Evolutionary conservation across 441 rosid species (phyloP), one percentile per base, ranked within the genome.

Genomic region (Aleurites moluccanus): DNA sequence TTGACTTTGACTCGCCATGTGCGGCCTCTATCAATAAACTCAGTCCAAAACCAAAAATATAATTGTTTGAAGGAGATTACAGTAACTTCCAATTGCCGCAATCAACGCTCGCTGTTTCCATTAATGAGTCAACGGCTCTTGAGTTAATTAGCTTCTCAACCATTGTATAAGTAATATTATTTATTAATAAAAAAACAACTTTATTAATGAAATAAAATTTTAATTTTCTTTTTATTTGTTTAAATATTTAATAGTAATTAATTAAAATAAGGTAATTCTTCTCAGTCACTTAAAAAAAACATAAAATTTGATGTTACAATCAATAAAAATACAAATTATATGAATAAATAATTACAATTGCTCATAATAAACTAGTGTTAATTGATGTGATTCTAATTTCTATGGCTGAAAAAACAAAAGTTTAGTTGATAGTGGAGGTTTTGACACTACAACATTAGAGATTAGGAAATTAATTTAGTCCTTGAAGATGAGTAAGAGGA

Each of bases 1-100:
- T 81, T 84, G 89, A 88, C 91, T 89, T 88, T 86, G 88, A 85
- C 92, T 59, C n/a, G n/a, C n/a, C n/a, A n/a, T n/a, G n/a, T n/a
- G n/a, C n/a, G n/a, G n/a, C n/a, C n/a, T n/a, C n/a, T 56, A 52
- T 76, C 65, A 33, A 55, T 55, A 50, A 50, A 50, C 56, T n/a
- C 56, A 50, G 9, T 18, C 56, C 56, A 14, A 50, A 50, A 18
- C 56, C 20, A 18, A 14, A 18, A 14, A 4, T 35, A 4, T 35
- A 35, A 35, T n/a, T 28, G 3, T 28, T 52, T 45, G 8, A 56
- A 68, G 40, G n/a, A 14, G 14, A 60, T 30, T 33, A 67, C 55
- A 70, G 67, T 75, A 75, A 62, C 74, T 81, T 77, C 25, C n/a
- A 64, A 23, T 67, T 67, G 91, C 94, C 94, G 94, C 88, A 88